Conservation (phyloP, 495 filamentous ascomycete genomes). For the Lasiosphaeriaceae sp. region DNA sequence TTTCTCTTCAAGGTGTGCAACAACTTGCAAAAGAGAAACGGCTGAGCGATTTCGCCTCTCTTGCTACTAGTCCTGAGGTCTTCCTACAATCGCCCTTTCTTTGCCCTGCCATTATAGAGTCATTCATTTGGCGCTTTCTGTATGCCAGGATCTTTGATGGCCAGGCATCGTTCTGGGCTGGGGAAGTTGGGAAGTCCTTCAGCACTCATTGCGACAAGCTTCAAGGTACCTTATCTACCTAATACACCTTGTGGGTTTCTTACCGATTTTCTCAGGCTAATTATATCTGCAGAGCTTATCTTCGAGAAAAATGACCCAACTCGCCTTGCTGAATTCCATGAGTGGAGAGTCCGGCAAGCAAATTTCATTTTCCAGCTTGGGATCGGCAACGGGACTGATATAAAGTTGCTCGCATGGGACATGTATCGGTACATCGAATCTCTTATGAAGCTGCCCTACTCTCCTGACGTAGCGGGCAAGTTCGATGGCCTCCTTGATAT, state of each 20-base stretch:
- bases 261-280: too few relatives aligned
- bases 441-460: not conserved
- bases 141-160: constrained; percentile 4
- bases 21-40: not conserved
- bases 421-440: not conserved
- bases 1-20: not conserved
- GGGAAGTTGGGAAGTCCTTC: constrained; percentile 1
- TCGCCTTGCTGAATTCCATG: too few relatives aligned
- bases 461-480: too few relatives aligned
- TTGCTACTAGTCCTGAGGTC: not conserved
- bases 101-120: not conserved
- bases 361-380: too few relatives aligned
- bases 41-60: too few relatives aligned
- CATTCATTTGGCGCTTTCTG: constrained; percentile 4
- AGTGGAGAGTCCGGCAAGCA: too few relatives aligned
- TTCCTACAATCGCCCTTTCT: constrained; percentile 1
- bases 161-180: constrained; percentile 2
- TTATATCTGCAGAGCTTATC: not conserved
- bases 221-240: constrained; percentile 1
- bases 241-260: not conserved
- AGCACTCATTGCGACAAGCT: not conserved
- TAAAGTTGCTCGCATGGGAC: not conserved
- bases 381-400: too few relatives aligned
- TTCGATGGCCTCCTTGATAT: too few relatives aligned
- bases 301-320: too few relatives aligned